These are phyloP conservation scores for Phyllosticta citrichinensis DNA, from an alignment of 2,329 filamentous ascomycete species.

Conservation along the genomic window DNA sequence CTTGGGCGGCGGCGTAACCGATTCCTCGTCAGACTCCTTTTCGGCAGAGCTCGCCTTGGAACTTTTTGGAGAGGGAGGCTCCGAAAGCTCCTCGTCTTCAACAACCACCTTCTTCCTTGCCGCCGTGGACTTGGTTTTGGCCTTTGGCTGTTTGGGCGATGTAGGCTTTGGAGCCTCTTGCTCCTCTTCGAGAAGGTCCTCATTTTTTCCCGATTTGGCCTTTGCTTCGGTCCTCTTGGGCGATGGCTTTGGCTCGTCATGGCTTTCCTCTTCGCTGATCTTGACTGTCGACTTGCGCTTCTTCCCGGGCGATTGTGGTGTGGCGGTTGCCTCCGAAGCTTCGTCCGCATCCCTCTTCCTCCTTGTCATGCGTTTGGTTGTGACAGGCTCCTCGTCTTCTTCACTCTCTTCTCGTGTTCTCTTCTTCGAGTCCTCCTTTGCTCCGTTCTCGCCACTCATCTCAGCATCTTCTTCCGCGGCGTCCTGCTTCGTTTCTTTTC, in stretches of 20 bases:
- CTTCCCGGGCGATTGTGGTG: background rate
- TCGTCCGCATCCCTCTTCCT: constrained; percentile 9
- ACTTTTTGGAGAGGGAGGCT: background rate
- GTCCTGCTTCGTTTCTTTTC: constrained; percentile 12
- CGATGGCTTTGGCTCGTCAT: constrained; percentile 14
- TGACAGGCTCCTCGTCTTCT: constrained; percentile 26
- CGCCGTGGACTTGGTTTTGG: background rate
- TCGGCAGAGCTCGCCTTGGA: background rate
- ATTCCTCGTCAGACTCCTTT: background rate
- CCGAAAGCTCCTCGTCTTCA: background rate
- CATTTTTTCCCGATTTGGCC: constrained; percentile 11
- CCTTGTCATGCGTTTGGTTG: constrained; percentile 24
- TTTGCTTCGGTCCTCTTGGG: constrained; percentile 11
- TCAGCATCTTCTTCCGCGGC: constrained; percentile 4
- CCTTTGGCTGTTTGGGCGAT: background rate
- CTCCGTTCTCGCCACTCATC: constrained; percentile 3
- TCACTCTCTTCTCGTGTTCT: constrained; percentile 4
- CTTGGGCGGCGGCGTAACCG: constrained; percentile 4
- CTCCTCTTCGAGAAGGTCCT: background rate
- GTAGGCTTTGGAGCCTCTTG: background rate
- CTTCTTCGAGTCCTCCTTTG: constrained; percentile 4
- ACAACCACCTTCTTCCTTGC: background rate
- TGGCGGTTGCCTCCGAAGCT: constrained; percentile 13
- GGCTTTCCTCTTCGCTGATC: constrained; percentile 2
- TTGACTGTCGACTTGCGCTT: background rate